A percentile compares a stretch with the other conserved stretches of the same genome.
phyloP scores from a whole-genome alignment of 2,329 filamentous ascomycete species.

The Beauveria caledonica region DNA sequence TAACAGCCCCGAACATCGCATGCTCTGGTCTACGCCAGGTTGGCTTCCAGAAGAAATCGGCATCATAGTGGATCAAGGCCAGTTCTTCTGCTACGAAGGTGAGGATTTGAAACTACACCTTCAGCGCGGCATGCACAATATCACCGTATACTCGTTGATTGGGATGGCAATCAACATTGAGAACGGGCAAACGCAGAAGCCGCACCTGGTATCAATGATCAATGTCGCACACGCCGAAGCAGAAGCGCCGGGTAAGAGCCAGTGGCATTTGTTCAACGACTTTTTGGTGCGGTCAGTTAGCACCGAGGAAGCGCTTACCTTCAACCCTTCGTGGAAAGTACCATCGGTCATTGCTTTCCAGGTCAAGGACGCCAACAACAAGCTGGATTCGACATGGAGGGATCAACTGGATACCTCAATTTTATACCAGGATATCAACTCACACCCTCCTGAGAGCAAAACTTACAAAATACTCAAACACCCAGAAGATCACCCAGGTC shows the following conservation, averaged over 20 bases:
- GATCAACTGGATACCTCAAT: slow-evolving; percentile 73
- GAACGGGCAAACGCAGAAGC: slow-evolving; percentile 73
- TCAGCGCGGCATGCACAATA: slow-evolving; percentile 68
- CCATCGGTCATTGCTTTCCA: slow-evolving; percentile 86
- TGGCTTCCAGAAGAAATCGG: slow-evolving; percentile 95
- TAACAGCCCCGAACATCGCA: slow-evolving; percentile 60
- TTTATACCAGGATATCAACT: slow-evolving; percentile 63
- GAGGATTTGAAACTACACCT: slow-evolving; percentile 77
- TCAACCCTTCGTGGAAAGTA: slow-evolving; percentile 86
- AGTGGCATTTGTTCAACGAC: slow-evolving; percentile 97
- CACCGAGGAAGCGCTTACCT: slow-evolving; percentile 76
- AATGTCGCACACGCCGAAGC: slow-evolving; percentile 66
- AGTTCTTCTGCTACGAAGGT: slow-evolving; percentile 91
- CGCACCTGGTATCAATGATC: slow-evolving; percentile 84
- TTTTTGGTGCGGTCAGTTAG: slow-evolving; percentile 80
- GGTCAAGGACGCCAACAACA: slow-evolving; percentile 69
- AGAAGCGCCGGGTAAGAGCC: slow-evolving; percentile 50
- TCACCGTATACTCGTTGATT: slow-evolving; percentile 84
- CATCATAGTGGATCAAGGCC: slow-evolving; percentile 80
- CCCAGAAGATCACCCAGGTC: slow-evolving; percentile 55
- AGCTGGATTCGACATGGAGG: slow-evolving; percentile 82
- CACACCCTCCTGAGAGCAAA: slow-evolving; percentile 31
- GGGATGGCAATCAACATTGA: slow-evolving; percentile 88
- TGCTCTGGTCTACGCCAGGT: slow-evolving; percentile 79
- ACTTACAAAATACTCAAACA: slow-evolving; percentile 53